Conservation (phyloP, 176 grass and related monocot genomes). For the Oryza glaberrima region DNA sequence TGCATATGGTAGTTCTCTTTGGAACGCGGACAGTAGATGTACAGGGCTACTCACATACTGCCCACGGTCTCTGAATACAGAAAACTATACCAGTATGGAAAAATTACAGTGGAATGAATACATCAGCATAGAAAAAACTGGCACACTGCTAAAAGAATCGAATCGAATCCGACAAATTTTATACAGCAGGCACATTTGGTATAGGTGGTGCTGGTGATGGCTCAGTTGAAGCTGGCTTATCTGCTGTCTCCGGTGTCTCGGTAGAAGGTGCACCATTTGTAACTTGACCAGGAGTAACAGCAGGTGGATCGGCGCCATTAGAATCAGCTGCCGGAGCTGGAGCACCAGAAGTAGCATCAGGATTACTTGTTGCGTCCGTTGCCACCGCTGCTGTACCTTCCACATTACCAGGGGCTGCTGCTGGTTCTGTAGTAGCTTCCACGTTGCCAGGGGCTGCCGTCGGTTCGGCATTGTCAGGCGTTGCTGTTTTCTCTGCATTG, state of each 20-base stretch:
- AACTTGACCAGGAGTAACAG: conserved; percentile 22
- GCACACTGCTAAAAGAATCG: conserved; percentile 46
- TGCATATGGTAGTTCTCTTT: not conserved
- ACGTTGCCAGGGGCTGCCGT: conserved; percentile 2
- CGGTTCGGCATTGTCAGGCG: conserved; percentile 34
- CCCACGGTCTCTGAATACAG: conserved; percentile 19
- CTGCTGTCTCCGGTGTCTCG: conserved; percentile 15
- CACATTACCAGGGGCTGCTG: not conserved
- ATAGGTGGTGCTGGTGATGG: conserved; percentile 4
- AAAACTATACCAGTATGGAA: conserved; percentile 34
- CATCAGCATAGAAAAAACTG: conserved; percentile 42
- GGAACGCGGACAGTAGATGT: conserved; percentile 47
- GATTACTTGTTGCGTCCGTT: conserved; percentile 21
- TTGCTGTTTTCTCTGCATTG: conserved; percentile 31
- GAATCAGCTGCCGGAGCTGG: conserved; percentile 27
- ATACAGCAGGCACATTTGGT: conserved; percentile 39
- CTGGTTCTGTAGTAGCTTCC: not conserved
- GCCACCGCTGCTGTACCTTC: conserved; percentile 26
- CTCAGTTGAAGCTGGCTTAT: conserved; percentile 45
- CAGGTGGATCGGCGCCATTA: conserved; percentile 12
- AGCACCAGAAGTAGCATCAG: conserved; percentile 30
- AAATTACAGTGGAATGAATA: conserved; percentile 39
- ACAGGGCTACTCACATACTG: conserved; percentile 59
- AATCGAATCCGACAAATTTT: conserved; percentile 34
- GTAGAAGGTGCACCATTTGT: conserved; percentile 13